These are phyloP conservation scores for Carex myosuroides DNA, from an alignment of 176 grass and related monocot species.

Conservation along the genomic window DNA sequence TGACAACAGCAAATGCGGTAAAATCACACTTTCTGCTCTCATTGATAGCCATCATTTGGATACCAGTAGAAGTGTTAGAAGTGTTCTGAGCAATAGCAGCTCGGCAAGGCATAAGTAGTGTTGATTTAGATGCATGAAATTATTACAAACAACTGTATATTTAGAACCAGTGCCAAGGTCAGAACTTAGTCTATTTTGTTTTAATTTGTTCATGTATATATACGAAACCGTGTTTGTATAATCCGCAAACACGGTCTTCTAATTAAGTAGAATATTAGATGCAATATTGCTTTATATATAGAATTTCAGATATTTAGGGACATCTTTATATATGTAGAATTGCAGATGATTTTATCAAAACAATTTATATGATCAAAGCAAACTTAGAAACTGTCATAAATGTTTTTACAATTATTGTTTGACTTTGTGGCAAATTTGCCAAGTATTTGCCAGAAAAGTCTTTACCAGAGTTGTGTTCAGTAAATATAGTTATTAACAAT, in stretches of 20 bases:
- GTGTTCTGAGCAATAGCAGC: neutral
- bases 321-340: neutral
- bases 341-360: neutral
- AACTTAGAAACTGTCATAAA: neutral
- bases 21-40: slow-evolving; percentile 86
- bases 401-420: neutral
- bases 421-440: neutral
- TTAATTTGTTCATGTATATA: neutral
- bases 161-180: neutral
- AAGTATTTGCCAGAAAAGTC: neutral
- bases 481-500: neutral
- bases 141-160: neutral
- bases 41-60: slow-evolving; percentile 57
- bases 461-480: neutral
- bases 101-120: neutral
- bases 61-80: neutral
- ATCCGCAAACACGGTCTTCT: neutral
- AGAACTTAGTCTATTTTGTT: neutral
- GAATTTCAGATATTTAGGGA: neutral
- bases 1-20: slow-evolving; percentile 66
- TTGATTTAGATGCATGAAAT: neutral
- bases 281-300: neutral
- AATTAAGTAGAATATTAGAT: neutral
- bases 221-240: neutral
- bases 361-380: neutral